Base-by-base conservation (phyloP, 148 eudicot species). In the Dianthus caryophyllus region DNA sequence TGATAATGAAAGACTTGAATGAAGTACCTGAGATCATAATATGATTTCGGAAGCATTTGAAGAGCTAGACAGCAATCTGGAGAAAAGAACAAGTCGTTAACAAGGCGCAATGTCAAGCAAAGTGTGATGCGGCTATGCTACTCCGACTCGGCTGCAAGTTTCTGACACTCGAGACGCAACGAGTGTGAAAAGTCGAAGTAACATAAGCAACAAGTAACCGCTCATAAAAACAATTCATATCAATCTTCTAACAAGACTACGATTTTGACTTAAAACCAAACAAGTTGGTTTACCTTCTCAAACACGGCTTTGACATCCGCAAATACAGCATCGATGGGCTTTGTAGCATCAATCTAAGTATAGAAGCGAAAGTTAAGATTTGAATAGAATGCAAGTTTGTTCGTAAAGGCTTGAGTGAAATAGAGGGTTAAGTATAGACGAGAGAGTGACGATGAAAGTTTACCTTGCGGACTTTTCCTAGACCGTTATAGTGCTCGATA, bases 321-420 rank as follows among this genome's bases (percentile, higher is more conserved):
- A 76, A 89, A 89, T 50, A 89, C 96, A 66, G 83, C 87, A 53
- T 68, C 90, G 67, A 83, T 38, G 27, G 92, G 84, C 82, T 87
- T 82, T 9, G 66, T 84, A 50, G 96, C 96, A 82, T 89, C 84
- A 69, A 89, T 87, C 96, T 89, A 63, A 44, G 44, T 26, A 77
- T 8, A 60, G 49, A 47, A 22, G 67, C n/a, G 53, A 29, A 26
- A 30, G 31, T 17, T 9, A 1, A 29, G 22, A 51, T 27, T n/a
- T 16, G 2, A 50, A 22, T 24, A 41, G 55, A 17, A 30, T 9
- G 38, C 68, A n/a, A n/a, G n/a, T 33, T 51, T 0, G 5, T n/a
- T n/a, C n/a, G 38, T 21, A 25, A 27, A 9, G 18, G 39, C n/a
- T 21, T 9, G 22, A 15, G 51, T 41, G 58, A 61, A 50, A 36